Base-by-base conservation (phyloP, 2,329 filamentous ascomycete genomes). In the Endoconidiophora laricicola region DNA sequence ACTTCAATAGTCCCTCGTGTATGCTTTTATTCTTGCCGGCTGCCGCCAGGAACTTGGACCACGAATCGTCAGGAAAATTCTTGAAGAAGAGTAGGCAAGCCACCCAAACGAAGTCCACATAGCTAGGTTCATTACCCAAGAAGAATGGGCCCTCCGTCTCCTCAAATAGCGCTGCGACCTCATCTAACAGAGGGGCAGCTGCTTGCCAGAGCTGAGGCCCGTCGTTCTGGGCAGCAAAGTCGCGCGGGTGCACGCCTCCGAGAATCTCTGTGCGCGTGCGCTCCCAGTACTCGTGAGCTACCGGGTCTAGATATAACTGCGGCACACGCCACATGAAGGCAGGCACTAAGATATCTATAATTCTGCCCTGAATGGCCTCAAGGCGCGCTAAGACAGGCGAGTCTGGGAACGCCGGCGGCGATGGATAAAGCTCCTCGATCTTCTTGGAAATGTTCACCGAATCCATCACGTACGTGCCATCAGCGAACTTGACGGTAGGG, bases 381-480 rank as follows among this genome's bases (percentile, higher is more conserved):
- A 81, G 59, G 54, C 66, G 67, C 38, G 60, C 41, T 1, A 72
- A 64, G 38, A 69, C 62, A 0, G 72, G 69, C 0, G 73, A 70
- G 56, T 80, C 71, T 2, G 83, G 64, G 54, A 73, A 70, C 1
- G 83, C 59, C 0, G 73, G 65, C 0, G 79, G 79, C 20, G 66
- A 61, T 0, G 81, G 80, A 55, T 82, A 66, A 0, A 64, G 62
- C 48, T 69, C 63, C 58, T 86, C 80, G 33, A 86, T 66, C 16
- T 66, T 66, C 12, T 63, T 56, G 12, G 73, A 77, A 55, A 86
- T 86, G 41, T 64, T 63, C 54, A 63, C 66, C 1, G 77, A 81
- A 59, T 86, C 79, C 73, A 79, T 82, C 6, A 81, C 56, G 57
- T 74, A 79, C 1, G 60, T 71, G 16, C 74, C 76, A 44, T 78